Percentiles rank a stretch among this genome's conserved stretches.
phyloP scores from a whole-genome alignment of 805 yeast genomes.

The Pichia ethanolica region DNA sequence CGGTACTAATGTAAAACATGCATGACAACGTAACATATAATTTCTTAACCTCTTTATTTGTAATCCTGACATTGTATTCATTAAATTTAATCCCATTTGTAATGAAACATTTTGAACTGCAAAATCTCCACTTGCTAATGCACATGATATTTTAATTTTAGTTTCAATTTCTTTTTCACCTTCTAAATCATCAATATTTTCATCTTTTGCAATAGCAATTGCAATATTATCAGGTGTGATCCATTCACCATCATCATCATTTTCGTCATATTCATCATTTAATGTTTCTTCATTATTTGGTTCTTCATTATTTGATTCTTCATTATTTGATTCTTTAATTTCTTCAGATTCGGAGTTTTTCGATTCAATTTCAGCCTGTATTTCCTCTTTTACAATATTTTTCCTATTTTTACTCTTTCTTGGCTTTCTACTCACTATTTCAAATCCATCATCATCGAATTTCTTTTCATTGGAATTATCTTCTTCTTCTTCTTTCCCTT shows the following conservation, averaged over 20 bases:
- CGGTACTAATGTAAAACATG: conserved; percentile 81
- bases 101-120: conserved; percentile 94
- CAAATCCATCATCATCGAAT: conserved; percentile 14
- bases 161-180: conserved; percentile 15
- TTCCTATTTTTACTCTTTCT: conserved; percentile 3
- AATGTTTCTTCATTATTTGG: conserved; percentile 9
- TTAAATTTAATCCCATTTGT: conserved; percentile 80
- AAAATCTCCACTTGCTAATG: conserved; percentile 91
- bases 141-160: conserved; percentile 49
- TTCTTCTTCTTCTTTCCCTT: conserved; percentile 16
- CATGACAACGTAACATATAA: conserved; percentile 95
- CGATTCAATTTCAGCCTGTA: background rate
- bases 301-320: conserved; percentile 9
- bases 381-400: conserved; percentile 1
- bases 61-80: conserved; percentile 78
- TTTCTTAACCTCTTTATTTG: conserved; percentile 80
- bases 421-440: conserved; percentile 11
- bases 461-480: background rate
- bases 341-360: background rate
- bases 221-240: conserved; percentile 81
- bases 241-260: conserved; percentile 85
- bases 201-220: conserved; percentile 62
- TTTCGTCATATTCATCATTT: conserved; percentile 46
- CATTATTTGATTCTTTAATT: background rate
- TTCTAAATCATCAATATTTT: conserved; percentile 47